Evolutionary conservation across 1,284 basidiomycete species (phyloP).

Genomic region (Sporisorium graminicola): DNA sequence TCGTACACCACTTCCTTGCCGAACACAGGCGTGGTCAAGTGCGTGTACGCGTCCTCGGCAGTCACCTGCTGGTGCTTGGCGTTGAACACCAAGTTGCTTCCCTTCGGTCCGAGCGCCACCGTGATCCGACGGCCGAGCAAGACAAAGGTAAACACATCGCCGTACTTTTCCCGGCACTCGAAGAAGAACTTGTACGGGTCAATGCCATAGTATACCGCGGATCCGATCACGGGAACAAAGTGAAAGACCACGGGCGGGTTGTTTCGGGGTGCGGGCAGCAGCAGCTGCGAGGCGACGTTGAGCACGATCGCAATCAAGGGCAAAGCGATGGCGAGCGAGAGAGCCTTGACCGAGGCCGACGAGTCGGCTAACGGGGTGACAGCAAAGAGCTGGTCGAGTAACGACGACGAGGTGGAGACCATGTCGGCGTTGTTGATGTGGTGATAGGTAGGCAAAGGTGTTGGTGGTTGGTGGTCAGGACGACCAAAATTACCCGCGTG

Average conservation of each 20-base stretch:
- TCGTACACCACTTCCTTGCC: constrained; percentile 99
- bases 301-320: constrained; percentile 71
- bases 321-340: constrained; percentile 23
- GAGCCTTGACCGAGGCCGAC: constrained; percentile 21
- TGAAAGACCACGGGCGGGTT: constrained; percentile 84
- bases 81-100: constrained; percentile 93
- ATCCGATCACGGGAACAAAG: constrained; percentile 81
- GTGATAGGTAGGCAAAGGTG: background rate
- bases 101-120: constrained; percentile 89
- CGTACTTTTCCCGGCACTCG: constrained; percentile 80
- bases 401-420: constrained; percentile 9
- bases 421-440: background rate
- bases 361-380: constrained; percentile 34
- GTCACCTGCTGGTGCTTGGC: constrained; percentile 92
- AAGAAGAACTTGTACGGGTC: constrained; percentile 84
- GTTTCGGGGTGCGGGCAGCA: constrained; percentile 53
- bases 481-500: background rate
- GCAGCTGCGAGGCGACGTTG: constrained; percentile 74
- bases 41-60: constrained; percentile 94
- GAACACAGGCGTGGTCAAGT: constrained; percentile 74
- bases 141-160: constrained; percentile 82
- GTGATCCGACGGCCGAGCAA: constrained; percentile 90
- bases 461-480: constrained; percentile 5
- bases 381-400: constrained; percentile 38
- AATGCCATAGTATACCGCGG: constrained; percentile 80